Percentiles rank a stretch among this genome's conserved stretches.
phyloP scores from a whole-genome alignment of 2,329 filamentous ascomycete genomes.

The Fragosphaeria purpurea region DNA sequence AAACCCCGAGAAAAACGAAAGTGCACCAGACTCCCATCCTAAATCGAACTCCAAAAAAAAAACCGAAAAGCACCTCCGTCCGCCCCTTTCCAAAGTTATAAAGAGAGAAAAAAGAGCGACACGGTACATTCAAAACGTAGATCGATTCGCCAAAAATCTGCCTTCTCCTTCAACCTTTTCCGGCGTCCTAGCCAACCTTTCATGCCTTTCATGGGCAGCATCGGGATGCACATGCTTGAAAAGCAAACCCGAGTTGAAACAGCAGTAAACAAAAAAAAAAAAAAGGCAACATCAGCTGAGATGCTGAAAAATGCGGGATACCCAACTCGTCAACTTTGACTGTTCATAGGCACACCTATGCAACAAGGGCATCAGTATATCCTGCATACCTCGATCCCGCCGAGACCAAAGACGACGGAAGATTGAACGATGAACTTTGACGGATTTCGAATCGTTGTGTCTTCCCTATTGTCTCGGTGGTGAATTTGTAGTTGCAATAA shows the following conservation, averaged over 20 bases:
- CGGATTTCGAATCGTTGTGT: conserved; percentile 5
- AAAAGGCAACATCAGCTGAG: background rate
- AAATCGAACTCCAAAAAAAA: background rate
- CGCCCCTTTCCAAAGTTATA: background rate
- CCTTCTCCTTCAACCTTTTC: background rate
- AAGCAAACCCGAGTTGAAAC: background rate
- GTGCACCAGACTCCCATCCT: no score
- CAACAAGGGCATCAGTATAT: no score
- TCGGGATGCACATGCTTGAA: background rate
- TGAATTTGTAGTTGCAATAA: background rate
- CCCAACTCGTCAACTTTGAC: no score
- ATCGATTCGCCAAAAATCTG: background rate
- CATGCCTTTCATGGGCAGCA: no score
- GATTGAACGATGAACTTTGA: no score
- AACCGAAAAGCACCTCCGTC: background rate
- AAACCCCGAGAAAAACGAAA: no score
- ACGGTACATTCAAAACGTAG: background rate
- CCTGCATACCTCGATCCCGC: no score
- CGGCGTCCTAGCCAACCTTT: background rate
- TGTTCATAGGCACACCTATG: no score
- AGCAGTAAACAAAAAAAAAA: background rate
- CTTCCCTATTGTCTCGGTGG: conserved; percentile 12
- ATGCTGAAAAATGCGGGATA: no score
- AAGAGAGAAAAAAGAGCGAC: background rate
- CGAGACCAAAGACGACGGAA: no score